A percentile compares a stretch with the other conserved stretches of the same genome.
phyloP scores from a whole-genome alignment of 768 basidiomycete species.

The Hygrophorus pudorinus region DNA sequence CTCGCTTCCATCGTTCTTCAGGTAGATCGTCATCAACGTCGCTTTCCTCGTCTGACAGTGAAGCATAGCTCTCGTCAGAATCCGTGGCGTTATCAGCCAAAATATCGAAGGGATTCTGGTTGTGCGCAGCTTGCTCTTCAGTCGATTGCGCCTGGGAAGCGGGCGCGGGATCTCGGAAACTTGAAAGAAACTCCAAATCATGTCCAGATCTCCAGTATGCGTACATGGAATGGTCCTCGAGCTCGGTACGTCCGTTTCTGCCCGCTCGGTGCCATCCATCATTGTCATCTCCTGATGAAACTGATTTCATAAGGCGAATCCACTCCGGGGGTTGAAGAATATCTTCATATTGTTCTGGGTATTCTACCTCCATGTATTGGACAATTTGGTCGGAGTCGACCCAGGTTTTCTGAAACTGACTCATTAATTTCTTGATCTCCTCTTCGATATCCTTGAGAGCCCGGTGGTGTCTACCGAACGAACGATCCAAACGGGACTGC shows the following conservation, averaged over 20 bases:
- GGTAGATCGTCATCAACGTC: slow-evolving; percentile 13
- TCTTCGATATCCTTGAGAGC: slow-evolving; percentile 35
- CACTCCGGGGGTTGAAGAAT: slow-evolving; percentile 37
- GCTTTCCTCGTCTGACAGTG: slow-evolving; percentile 6
- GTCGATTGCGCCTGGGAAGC: neutral
- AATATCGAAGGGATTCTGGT: slow-evolving; percentile 1
- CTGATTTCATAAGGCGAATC: slow-evolving; percentile 22
- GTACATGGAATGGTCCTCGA: slow-evolving; percentile 27
- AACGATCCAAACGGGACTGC: slow-evolving; percentile 29
- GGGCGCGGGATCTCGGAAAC: slow-evolving; percentile 1
- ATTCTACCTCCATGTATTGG: slow-evolving; percentile 30
- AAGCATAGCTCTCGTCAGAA: slow-evolving; percentile 6
- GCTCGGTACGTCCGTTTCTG: slow-evolving; percentile 8
- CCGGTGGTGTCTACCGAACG: slow-evolving; percentile 22
- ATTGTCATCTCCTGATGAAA: slow-evolving; percentile 7
- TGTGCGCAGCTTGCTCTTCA: neutral
- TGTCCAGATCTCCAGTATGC: slow-evolving; percentile 38
- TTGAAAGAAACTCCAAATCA: slow-evolving; percentile 39
- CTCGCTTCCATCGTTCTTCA: slow-evolving; percentile 23
- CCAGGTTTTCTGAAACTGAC: slow-evolving; percentile 22
- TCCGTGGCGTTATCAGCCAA: slow-evolving; percentile 3
- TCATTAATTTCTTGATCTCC: slow-evolving; percentile 38
- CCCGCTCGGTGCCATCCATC: slow-evolving; percentile 27
- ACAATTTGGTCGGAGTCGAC: slow-evolving; percentile 28
- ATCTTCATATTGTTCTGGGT: slow-evolving; percentile 38